Percentiles rank a stretch among this genome's conserved stretches.
These are phyloP conservation scores for Eremothecium coryli DNA, from an alignment of 1,139 yeast species.

Conservation along the genomic window DNA sequence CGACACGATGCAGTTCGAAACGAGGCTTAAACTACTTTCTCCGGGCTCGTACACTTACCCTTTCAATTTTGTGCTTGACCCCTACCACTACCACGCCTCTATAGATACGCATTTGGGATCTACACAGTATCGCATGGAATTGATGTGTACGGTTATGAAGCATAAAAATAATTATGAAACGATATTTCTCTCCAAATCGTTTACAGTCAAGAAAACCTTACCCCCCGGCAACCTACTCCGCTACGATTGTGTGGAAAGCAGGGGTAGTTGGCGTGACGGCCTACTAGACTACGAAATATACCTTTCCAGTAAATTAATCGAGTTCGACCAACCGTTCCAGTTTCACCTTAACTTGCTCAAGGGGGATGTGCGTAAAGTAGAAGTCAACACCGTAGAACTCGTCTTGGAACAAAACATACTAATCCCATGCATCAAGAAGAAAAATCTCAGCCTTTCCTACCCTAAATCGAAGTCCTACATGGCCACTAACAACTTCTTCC, in stretches of 20 bases:
- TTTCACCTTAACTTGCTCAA: constrained; percentile 12
- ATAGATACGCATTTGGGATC: constrained; percentile 15
- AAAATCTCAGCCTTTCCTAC: not conserved
- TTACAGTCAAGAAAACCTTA: constrained; percentile 16
- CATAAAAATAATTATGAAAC: constrained; percentile 13
- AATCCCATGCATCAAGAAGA: constrained; percentile 13
- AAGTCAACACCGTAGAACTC: constrained; percentile 8
- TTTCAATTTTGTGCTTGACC: constrained; percentile 16
- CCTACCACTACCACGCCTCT: constrained; percentile 17
- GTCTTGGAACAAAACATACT: constrained; percentile 12
- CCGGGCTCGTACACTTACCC: constrained; percentile 18
- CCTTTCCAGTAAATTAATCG: constrained; percentile 15
- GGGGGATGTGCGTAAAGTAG: constrained; percentile 4
- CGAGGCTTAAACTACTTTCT: constrained; percentile 8
- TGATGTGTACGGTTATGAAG: constrained; percentile 12
- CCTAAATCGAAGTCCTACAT: constrained; percentile 6
- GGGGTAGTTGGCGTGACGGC: constrained; percentile 10
- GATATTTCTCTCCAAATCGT: constrained; percentile 15
- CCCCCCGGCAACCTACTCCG: constrained; percentile 8
- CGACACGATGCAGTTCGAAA: constrained; percentile 9
- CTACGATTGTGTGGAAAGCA: constrained; percentile 6
- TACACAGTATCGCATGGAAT: constrained; percentile 19
- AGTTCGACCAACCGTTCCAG: constrained; percentile 15
- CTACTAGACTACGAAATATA: constrained; percentile 13
- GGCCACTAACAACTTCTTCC: constrained; percentile 5